These are phyloP conservation scores for Dionaea muscipula DNA, from an alignment of 179 eudicot species.

Conservation along the genomic window DNA sequence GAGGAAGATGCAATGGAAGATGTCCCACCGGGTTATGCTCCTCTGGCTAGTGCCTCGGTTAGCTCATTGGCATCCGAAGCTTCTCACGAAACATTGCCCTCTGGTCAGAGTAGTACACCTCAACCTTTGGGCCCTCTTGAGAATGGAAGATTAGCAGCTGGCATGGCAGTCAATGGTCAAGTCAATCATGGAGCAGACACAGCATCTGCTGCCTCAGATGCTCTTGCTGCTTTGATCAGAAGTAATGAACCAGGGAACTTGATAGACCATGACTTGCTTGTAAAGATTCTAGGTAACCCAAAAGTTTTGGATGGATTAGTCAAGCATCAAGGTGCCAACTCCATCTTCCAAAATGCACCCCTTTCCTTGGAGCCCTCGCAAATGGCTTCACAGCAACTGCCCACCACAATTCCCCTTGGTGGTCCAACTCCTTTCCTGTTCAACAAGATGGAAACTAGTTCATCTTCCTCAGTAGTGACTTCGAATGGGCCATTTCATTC, in stretches of 20 bases:
- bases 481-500: conserved; percentile 24
- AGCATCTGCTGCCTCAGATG: conserved; percentile 35
- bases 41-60: conserved; percentile 12
- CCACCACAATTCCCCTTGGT: not conserved
- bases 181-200: conserved; percentile 28
- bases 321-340: conserved; percentile 22
- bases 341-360: conserved; percentile 12
- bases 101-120: conserved; percentile 7
- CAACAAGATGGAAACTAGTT: conserved; percentile 18
- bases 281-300: conserved; percentile 45
- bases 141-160: conserved; percentile 24
- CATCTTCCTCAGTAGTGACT: conserved; percentile 18
- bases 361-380: not conserved
- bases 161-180: conserved; percentile 17
- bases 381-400: not conserved
- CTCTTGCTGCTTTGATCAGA: conserved; percentile 30
- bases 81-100: conserved; percentile 14
- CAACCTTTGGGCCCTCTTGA: conserved; percentile 7
- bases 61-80: conserved; percentile 13
- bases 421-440: conserved; percentile 19
- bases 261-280: conserved; percentile 50
- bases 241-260: conserved; percentile 29
- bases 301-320: conserved; percentile 35
- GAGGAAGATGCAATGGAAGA: conserved; percentile 52
- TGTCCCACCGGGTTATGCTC: conserved; percentile 11